Evolutionary conservation across 2,329 filamentous ascomycete genomes (phyloP).

Genomic region (Escovopsis sp.): DNA sequence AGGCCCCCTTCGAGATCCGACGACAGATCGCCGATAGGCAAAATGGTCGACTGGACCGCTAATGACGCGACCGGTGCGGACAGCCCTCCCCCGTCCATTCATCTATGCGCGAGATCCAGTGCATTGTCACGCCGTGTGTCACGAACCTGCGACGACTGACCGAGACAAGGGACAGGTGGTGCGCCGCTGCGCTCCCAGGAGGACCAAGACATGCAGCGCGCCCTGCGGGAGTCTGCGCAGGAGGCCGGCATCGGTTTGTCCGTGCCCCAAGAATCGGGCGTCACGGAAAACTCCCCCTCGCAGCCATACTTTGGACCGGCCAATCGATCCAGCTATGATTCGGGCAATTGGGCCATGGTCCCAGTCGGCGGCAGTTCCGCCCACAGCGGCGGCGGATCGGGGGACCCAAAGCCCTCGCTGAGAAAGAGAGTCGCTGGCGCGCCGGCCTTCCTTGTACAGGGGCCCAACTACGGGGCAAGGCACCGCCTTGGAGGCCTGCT

Average conservation of each 20-base stretch:
- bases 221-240: slow-evolving; percentile 38
- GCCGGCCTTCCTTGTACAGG: slow-evolving; percentile 37
- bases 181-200: slow-evolving; percentile 26
- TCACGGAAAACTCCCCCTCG: slow-evolving; percentile 24
- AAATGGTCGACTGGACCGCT: slow-evolving; percentile 31
- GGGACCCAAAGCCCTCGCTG: slow-evolving; percentile 20
- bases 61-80: slow-evolving; percentile 26
- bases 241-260: slow-evolving; percentile 30
- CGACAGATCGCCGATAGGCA: slow-evolving; percentile 40
- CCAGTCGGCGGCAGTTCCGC: slow-evolving; percentile 18
- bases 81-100: slow-evolving; percentile 7
- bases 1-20: slow-evolving; percentile 47
- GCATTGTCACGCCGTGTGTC: slow-evolving; percentile 15
- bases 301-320: slow-evolving; percentile 44
- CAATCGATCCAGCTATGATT: slow-evolving; percentile 38
- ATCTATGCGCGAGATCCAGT: slow-evolving; percentile 1
- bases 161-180: slow-evolving; percentile 18
- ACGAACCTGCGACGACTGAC: too few species aligned
- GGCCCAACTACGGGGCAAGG: slow-evolving; percentile 14
- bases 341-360: slow-evolving; percentile 44
- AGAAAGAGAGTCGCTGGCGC: slow-evolving; percentile 25
- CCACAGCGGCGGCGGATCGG: slow-evolving; percentile 7
- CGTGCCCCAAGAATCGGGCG: slow-evolving; percentile 32
- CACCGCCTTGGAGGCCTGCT: slow-evolving; percentile 38
- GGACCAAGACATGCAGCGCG: slow-evolving; percentile 40